phyloP scores from a whole-genome alignment of 805 yeast species.

The Metschnikowia peoriensis region DNA sequence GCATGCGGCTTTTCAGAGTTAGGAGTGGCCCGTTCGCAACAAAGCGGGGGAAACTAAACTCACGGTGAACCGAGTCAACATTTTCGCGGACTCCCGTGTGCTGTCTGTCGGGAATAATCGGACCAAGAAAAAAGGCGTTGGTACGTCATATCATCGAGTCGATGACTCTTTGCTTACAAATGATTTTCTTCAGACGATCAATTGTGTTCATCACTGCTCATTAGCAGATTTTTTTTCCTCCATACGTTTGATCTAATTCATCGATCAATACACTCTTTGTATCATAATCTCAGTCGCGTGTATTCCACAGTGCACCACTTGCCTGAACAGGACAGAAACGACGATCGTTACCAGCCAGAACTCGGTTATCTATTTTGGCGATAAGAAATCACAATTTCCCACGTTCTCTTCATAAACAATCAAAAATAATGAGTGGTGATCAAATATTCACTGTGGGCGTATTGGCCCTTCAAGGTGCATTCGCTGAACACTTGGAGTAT shows the following conservation, averaged over 20 bases:
- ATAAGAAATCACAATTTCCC: too few relatives aligned
- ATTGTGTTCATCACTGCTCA: too few relatives aligned
- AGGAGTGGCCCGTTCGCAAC: background rate
- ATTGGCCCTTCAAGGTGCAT: slow-evolving; percentile 78
- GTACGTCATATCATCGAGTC: background rate
- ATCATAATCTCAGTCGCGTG: too few relatives aligned
- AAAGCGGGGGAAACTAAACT: background rate
- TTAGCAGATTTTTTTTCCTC: too few relatives aligned
- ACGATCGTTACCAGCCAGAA: too few relatives aligned
- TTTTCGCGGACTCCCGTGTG: background rate
- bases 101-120: background rate
- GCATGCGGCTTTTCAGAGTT: background rate
- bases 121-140: background rate
- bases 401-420: too few relatives aligned
- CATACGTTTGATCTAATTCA: too few relatives aligned
- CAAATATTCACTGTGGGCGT: slow-evolving; percentile 52
- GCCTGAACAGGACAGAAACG: too few relatives aligned
- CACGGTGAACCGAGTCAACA: background rate
- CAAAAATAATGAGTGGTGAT: slow-evolving; percentile 1
- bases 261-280: too few relatives aligned
- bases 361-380: too few relatives aligned
- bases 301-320: too few relatives aligned
- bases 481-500: slow-evolving; percentile 58
- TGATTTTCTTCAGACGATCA: too few relatives aligned
- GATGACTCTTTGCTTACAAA: background rate